Base-by-base conservation (phyloP, 1,284 basidiomycete genomes). In the Malassezia brasiliensis region DNA sequence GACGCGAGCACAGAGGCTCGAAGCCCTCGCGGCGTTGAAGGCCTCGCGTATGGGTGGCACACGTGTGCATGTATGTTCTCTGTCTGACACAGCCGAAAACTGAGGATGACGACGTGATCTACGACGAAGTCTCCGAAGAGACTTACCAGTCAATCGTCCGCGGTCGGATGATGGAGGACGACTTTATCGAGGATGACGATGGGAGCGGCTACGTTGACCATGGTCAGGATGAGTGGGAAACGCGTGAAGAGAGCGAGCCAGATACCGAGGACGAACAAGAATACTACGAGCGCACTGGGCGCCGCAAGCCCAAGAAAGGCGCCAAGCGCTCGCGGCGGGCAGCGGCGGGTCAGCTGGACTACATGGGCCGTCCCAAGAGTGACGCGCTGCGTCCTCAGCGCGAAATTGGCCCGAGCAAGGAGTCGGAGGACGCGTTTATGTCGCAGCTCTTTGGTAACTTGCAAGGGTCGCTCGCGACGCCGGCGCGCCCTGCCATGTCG, bases 101-200 rank as follows among this genome's bases (percentile, higher is more conserved):
- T 14, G 86, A 89, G 42, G 79, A 79, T 11, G 66, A 64, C 19
- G 63, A 64, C 28, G 64, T 52, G 39, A 79, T 99, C 28, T 99
- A 94, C 72, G 91, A 96, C 71, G 87, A 88, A 67, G 88, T 99
- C 15, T 83, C 85, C 0, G 93, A 96, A 61, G 87, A 89, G 30
- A 85, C 91, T 65, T 99, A 96, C 76, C 83, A 82, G 65, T 80
- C 81, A 15, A 86, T 96, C 58, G 90, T 96, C 4, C 83, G 83
- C 52, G 84, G 84, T 1, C 81, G 94, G 17, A 79, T 94, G n/a
- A 85, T 87, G 63, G 79, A 81, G 65, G 90, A 96, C 68, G 93
- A 98, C 76, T 98, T 99, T 63, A 88, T 72, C 57, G 74, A 87
- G 44, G 91, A 98, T 68, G 94, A 98, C 77, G 90, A 91, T 50